Evolutionary conservation across 192 early-diverging fungal genomes (phyloP).

Genomic region (Mortierella antarctica): DNA sequence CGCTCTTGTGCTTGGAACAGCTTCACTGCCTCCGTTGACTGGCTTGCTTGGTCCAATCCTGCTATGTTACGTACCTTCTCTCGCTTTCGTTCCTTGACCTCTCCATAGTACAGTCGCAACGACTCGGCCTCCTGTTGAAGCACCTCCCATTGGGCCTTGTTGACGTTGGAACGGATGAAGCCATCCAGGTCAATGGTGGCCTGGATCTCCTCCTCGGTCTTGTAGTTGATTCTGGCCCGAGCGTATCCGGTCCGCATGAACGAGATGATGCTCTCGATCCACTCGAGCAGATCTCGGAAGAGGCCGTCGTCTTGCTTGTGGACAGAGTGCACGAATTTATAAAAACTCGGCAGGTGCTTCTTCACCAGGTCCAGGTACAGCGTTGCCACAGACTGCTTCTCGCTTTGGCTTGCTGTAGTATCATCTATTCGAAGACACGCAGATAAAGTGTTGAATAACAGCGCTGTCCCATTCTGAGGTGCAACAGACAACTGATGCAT

Average conservation of each 20-base stretch:
- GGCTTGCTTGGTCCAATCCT: constrained; percentile 24
- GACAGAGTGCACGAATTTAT: constrained; percentile 65
- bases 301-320: constrained; percentile 60
- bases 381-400: constrained; percentile 41
- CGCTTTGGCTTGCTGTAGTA: constrained; percentile 1
- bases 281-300: constrained; percentile 60
- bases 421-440: neutral
- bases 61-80: constrained; percentile 46
- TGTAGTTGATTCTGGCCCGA: constrained; percentile 33
- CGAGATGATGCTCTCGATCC: constrained; percentile 54
- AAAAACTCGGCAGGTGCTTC: constrained; percentile 63
- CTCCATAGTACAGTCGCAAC: constrained; percentile 16
- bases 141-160: constrained; percentile 27
- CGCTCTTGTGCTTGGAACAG: neutral
- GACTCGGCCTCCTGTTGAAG: constrained; percentile 41
- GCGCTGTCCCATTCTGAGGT: neutral
- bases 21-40: neutral
- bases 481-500: neutral
- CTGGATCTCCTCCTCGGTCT: constrained; percentile 23
- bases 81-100: constrained; percentile 46
- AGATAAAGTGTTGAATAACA: too few species aligned
- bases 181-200: constrained; percentile 26
- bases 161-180: constrained; percentile 47
- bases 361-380: constrained; percentile 59
- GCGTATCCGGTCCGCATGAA: constrained; percentile 57